Base-by-base conservation (phyloP, 257 asterid species). In the Solanum chilense region DNA sequence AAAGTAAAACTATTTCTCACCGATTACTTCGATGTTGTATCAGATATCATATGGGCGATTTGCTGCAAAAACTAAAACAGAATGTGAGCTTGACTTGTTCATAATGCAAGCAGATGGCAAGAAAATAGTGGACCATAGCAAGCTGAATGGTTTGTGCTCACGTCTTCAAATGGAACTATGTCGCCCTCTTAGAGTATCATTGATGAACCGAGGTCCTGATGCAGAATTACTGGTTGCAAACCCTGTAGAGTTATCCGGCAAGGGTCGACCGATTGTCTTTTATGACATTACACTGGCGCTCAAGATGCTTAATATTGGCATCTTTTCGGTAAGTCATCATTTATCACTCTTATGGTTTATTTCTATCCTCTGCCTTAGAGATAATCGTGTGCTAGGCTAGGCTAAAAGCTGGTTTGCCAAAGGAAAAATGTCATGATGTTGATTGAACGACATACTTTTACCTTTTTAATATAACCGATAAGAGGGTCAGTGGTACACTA, bases 41-140 rank as follows among this genome's bases (percentile, higher is more conserved):
- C 91, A 95, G 98, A 90, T 96, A 89, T 95, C 99, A 5, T 95
- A 96, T 70, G 99, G 98, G 9, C 98, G 98, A 42, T 90, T 92
- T 88, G 90, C 94, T 16, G 85, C 88, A 1, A 93, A 95, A 91
- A 92, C 91, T 71, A 90, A 92, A 81, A 45, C 90, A 70, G 93
- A 90, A 37, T 95, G 98, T 80, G 99, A 96, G 90, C 85, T 96
- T 85, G 99, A 96, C 86, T 91, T 96, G 37, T 96, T 96, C 82
- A 91, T 96, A 88, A 92, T 93, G 98, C 98, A 96, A 89, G 93
- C 92, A 10, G 98, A 96, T 88, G 96, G 98, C 20, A 95, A 92
- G 94, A 96, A 96, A 94, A 95, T 94, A 87, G 91, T 93, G 2
- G 98, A 95, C 85, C 91, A 93, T 9, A 89, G 84, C 91, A 95